Evolutionary conservation across 176 grass and related monocot genomes (phyloP), one percentile per base, ranked within the genome.

Genomic region (Cenchrus americanus): DNA sequence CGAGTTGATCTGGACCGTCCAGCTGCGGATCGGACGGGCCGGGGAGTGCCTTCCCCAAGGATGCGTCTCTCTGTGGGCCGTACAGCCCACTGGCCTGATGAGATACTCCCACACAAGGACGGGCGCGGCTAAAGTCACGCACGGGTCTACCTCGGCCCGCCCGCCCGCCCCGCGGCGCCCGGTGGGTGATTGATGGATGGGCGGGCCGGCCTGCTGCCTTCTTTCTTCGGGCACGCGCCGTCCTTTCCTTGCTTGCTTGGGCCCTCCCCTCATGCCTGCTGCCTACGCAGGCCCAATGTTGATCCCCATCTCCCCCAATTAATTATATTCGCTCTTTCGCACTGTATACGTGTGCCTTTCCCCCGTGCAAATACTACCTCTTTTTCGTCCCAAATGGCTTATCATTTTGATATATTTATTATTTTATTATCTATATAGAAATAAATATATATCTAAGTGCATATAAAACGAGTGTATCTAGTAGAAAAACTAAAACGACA

Each of bases 101-200:
- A 44, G n/a, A n/a, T n/a, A n/a, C n/a, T n/a, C n/a, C 66, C 17
- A 43, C 26, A 3, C 24, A 8, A 6, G 30, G 34, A 30, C 8
- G 10, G 50, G n/a, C n/a, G n/a, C 34, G 19, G 62, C 19, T 24
- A 30, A n/a, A 19, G 65, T 89, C 82, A 85, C 87, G 87, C 82
- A 85, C 87, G 87, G 87, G 82, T 40, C 44, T 59, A 7, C 46
- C 47, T 49, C 49, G 53, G 24, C 27, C 62, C 21, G 22, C 46
- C 15, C 58, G 15, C 40, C 27, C 27, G 27, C 27, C 27, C 27
- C 27, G n/a, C n/a, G n/a, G n/a, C n/a, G n/a, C n/a, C n/a, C n/a
- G n/a, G n/a, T n/a, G 1, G 27, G 27, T 30, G 27, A 30, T 30
- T 30, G 27, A 30, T 30, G 27, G 27, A 30, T 30, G 27, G 27